phyloP scores from a whole-genome alignment of 2,329 filamentous ascomycete species.

The Colletotrichum abscissum region DNA sequence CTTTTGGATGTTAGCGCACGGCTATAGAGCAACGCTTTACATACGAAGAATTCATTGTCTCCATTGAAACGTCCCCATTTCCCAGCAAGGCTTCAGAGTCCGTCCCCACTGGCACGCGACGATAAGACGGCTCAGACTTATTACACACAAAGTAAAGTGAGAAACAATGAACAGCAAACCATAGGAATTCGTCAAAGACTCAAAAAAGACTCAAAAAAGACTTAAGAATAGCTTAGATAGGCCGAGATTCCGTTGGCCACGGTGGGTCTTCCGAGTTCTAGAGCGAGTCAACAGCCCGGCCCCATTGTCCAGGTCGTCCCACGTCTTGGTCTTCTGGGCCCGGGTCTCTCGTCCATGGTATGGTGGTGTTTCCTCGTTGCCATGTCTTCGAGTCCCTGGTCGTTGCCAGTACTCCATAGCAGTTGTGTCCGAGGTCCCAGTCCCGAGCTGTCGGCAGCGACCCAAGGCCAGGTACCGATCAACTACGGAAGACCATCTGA shows the following conservation, averaged over 20 bases:
- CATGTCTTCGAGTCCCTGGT: constrained; percentile 10
- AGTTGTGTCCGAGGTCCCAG: neutral
- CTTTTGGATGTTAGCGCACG: constrained; percentile 21
- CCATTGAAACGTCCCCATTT: constrained; percentile 20
- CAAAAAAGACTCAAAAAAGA: neutral
- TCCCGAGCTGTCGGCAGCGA: constrained; percentile 8
- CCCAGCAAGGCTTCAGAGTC: neutral
- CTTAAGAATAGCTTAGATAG: neutral
- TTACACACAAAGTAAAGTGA: too few relatives aligned
- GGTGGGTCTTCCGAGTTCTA: constrained; percentile 18
- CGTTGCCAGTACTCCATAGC: constrained; percentile 11
- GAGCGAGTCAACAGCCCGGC: constrained; percentile 34
- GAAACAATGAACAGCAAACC: neutral
- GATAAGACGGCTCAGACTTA: neutral
- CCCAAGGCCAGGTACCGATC: neutral
- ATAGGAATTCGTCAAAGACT: neutral
- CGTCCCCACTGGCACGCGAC: constrained; percentile 32
- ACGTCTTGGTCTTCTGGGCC: constrained; percentile 10
- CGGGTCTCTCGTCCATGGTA: neutral
- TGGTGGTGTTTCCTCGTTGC: constrained; percentile 10
- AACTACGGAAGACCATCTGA: neutral
- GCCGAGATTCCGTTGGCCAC: neutral
- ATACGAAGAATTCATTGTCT: constrained; percentile 24
- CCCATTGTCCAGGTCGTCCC: constrained; percentile 21
- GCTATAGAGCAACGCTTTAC: constrained; percentile 23